Percentiles rank a stretch among this genome's conserved stretches.
phyloP scores from a whole-genome alignment of 306 rosid genomes.

The Crataegus laevigata region DNA sequence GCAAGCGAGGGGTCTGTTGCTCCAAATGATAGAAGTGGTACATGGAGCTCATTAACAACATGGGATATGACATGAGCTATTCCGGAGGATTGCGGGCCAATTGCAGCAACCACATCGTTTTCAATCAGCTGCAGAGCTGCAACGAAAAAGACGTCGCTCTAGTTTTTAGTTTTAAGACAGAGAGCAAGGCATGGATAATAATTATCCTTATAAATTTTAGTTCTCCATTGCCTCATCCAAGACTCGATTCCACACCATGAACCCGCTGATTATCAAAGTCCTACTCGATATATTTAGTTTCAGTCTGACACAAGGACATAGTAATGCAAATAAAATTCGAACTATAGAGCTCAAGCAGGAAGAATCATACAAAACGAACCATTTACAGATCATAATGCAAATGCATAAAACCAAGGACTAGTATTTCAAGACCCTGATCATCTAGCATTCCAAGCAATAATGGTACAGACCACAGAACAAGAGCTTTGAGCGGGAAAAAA shows the following conservation, averaged over 20 bases:
- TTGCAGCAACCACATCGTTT: constrained; percentile 56
- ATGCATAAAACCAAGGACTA: background rate
- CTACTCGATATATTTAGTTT: background rate
- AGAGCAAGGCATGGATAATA: constrained; percentile 10
- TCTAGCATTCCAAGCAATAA: constrained; percentile 5
- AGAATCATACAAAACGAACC: background rate
- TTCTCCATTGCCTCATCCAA: background rate
- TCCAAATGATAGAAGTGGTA: constrained; percentile 82
- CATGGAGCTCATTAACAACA: constrained; percentile 76
- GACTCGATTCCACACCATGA: background rate
- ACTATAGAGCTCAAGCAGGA: background rate
- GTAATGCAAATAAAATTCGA: background rate
- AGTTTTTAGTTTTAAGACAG: background rate
- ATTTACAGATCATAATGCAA: background rate
- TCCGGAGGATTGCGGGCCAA: constrained; percentile 97
- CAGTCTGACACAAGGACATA: background rate
- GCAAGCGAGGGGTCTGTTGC: constrained; percentile 86
- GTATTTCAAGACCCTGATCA: background rate
- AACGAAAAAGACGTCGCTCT: constrained; percentile 22
- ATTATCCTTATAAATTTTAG: background rate
- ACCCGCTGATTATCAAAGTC: background rate
- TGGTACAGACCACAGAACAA: background rate
- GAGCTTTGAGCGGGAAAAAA: background rate
- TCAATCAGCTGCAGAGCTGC: constrained; percentile 87
- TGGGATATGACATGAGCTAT: constrained; percentile 87